These are phyloP conservation scores for Dendrocalamus latiflorus DNA, from an alignment of 202 grass and related monocot genomes.

Conservation along the genomic window DNA sequence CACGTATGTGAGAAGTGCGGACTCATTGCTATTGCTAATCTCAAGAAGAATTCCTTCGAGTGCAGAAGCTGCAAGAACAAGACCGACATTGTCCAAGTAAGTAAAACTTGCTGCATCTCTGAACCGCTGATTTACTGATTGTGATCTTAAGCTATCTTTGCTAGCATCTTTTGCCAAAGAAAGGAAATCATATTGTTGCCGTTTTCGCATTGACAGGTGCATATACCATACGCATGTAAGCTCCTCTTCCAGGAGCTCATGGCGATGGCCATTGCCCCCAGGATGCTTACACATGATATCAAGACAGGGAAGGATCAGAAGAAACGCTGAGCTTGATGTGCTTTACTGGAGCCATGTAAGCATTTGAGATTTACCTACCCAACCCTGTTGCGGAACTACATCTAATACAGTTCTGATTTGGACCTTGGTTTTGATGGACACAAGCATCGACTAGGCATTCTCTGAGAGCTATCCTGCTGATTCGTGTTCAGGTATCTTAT, in stretches of 20 bases:
- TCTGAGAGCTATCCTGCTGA: neutral
- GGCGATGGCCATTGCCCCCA: slow-evolving; percentile 89
- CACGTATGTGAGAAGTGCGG: slow-evolving; percentile 99
- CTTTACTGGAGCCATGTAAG: neutral
- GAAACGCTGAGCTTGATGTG: slow-evolving; percentile 37
- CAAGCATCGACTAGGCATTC: neutral
- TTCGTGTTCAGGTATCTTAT: neutral
- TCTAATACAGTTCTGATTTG: neutral
- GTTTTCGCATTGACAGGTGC: slow-evolving; percentile 40
- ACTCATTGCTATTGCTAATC: slow-evolving; percentile 90
- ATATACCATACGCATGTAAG: slow-evolving; percentile 94
- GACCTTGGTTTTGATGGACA: neutral
- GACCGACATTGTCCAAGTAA: slow-evolving; percentile 95
- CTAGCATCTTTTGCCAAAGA: neutral
- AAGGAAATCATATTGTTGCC: neutral
- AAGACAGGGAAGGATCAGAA: slow-evolving; percentile 64
- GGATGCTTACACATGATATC: slow-evolving; percentile 77
- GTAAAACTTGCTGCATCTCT: neutral
- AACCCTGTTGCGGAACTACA: neutral
- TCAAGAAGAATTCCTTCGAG: slow-evolving; percentile 93
- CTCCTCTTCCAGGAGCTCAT: slow-evolving; percentile 94
- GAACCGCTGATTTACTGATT: neutral
- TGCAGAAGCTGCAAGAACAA: slow-evolving; percentile 99
- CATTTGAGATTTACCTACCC: neutral
- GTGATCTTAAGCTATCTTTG: neutral